Evolutionary conservation across 75 land plant genomes (phyloP).

Genomic region (Selaginella moellendorffii): DNA sequence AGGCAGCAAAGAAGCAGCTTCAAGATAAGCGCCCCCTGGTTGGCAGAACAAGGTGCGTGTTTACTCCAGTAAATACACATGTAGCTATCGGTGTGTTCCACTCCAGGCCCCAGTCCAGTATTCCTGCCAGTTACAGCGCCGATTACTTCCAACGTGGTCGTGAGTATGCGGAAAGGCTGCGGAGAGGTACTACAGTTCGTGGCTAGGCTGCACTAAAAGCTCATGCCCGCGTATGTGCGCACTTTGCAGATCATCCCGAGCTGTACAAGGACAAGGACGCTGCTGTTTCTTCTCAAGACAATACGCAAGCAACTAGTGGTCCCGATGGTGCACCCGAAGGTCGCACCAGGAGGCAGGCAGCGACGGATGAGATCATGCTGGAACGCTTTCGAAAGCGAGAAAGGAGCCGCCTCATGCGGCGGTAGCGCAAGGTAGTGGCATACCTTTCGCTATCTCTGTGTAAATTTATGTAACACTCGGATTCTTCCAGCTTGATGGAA

Average conservation of each 20-base stretch:
- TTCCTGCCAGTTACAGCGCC: conserved; percentile 92
- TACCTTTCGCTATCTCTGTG: no score
- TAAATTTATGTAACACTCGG: no score
- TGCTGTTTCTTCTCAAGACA: conserved; percentile 15
- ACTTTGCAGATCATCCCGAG: conserved; percentile 63
- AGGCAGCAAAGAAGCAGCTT: conserved; percentile 89
- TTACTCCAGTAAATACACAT: background rate
- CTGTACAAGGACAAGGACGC: conserved; percentile 45
- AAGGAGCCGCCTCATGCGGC: conserved; percentile 67
- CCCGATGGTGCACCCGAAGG: conserved; percentile 15
- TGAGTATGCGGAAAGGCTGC: conserved; percentile 87
- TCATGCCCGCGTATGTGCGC: background rate
- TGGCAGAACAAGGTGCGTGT: conserved; percentile 43
- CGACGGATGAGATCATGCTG: conserved; percentile 91
- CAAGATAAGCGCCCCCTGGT: conserved; percentile 75
- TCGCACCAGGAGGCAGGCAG: conserved; percentile 55
- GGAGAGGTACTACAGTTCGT: conserved; percentile 44
- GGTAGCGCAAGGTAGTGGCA: conserved; percentile 22
- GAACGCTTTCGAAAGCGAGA: conserved; percentile 94
- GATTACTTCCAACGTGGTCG: conserved; percentile 88
- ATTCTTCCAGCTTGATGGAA: no score
- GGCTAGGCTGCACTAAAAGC: background rate
- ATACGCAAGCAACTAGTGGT: background rate
- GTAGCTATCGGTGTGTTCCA: background rate
- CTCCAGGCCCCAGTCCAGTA: conserved; percentile 28